Evolutionary conservation across 2,329 filamentous ascomycete species (phyloP), one percentile per base, ranked within the genome.

Genomic region (Beauveria australis): DNA sequence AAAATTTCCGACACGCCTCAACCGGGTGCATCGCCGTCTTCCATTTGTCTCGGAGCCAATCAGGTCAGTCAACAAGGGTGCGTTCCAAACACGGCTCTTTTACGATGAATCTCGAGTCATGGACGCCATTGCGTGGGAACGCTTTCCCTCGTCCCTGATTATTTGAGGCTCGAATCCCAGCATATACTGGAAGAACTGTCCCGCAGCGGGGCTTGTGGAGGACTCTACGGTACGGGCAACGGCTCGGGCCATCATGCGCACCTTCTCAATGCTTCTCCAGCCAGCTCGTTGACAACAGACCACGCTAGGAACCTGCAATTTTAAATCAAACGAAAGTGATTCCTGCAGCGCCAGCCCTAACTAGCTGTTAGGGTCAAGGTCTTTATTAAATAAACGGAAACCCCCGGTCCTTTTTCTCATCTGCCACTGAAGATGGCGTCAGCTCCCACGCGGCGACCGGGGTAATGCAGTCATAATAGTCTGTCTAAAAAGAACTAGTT

Each of bases 171-270:
- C 22, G 30, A 57, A 49, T 41, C 46, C 54, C 43, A 57, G 44
- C 5, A 14, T 33, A 24, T 22, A 43, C 44, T 58, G 33, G 55
- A 14, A 37, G 33, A 37, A 28, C 26, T 28, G 30, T 57, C 22
- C 56, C 56, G 24, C 47, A 52, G 56, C 56, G 56, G 56, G 56
- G 30, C 53, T 26, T 18, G 56, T 51, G 47, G 56, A 52, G 56
- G 56, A 44, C 44, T 48, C 47, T 30, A 46, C 37, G 37, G 24
- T 37, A 59, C 56, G 47, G 56, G 33, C 33, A 37, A 37, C 33
- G 33, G 33, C 33, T 59, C 40, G 56, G 56, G 37, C 56, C 56
- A 59, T 37, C 33, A 14, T 37, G 33, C 33, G 33, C 30, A 33
- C 33, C 33, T 37, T 37, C 8, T 52, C 16, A 12, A 44, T 37